These are phyloP conservation scores for Litsea cubeba DNA, from an alignment of 164 flowering plant genomes.

Conservation along the genomic window DNA sequence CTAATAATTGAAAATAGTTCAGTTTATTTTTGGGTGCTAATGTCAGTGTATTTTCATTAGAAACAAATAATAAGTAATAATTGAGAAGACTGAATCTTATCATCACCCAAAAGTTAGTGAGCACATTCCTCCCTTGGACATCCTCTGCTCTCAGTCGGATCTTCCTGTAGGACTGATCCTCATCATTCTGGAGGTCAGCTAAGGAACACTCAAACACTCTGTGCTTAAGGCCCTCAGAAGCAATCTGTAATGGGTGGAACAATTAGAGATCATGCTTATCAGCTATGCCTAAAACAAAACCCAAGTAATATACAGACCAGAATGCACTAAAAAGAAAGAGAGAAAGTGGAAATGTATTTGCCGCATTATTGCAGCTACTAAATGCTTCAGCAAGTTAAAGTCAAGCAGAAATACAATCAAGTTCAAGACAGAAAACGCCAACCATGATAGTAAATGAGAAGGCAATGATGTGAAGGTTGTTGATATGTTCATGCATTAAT, in stretches of 20 bases:
- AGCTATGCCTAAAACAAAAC: not conserved
- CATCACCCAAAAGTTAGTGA: constrained; percentile 35
- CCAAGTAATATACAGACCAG: not conserved
- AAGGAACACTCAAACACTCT: constrained; percentile 31
- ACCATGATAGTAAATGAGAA: not conserved
- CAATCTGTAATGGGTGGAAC: constrained; percentile 22
- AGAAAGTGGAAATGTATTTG: no score
- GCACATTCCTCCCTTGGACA: constrained; percentile 37
- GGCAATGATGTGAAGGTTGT: no score
- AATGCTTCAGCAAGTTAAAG: not conserved
- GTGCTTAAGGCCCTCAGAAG: constrained; percentile 38
- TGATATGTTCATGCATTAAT: not conserved
- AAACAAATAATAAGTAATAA: no score
- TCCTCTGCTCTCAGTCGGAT: constrained; percentile 35
- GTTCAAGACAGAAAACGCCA: not conserved
- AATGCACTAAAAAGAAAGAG: not conserved
- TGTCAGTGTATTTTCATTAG: not conserved
- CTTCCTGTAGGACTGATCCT: constrained; percentile 37
- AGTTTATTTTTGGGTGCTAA: not conserved
- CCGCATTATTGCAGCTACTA: not conserved
- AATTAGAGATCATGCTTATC: not conserved
- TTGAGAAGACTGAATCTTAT: no score
- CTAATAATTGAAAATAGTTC: constrained; percentile 6
- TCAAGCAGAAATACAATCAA: not conserved
- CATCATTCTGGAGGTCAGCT: constrained; percentile 37